These are phyloP conservation scores for Leccinum uliginosum DNA, from an alignment of 768 basidiomycete species.

Conservation along the genomic window DNA sequence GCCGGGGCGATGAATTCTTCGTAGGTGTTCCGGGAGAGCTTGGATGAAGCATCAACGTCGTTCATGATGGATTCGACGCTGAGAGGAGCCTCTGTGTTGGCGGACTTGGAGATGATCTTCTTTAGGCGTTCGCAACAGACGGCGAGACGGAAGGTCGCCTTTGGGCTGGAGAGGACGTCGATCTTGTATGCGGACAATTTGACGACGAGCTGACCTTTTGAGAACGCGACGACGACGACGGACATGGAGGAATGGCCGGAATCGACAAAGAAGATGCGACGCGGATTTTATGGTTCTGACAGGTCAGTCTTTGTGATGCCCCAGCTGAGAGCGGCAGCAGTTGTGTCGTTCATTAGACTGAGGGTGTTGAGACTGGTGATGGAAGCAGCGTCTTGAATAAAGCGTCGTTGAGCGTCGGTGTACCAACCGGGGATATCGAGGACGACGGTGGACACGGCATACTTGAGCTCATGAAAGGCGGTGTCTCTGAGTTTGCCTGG, in stretches of 20 bases:
- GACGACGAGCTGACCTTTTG: conserved; percentile 87
- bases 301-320: conserved; percentile 99
- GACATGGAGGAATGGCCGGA: conserved; percentile 91
- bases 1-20: conserved; percentile 74
- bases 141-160: conserved; percentile 87
- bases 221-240: conserved; percentile 84
- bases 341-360: conserved; percentile 95
- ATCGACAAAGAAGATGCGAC: conserved; percentile 91
- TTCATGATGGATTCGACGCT: conserved; percentile 96
- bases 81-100: conserved; percentile 83
- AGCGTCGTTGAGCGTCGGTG: conserved; percentile 90
- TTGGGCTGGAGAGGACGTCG: conserved; percentile 86
- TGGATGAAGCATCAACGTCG: conserved; percentile 89
- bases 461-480: conserved; percentile 80
- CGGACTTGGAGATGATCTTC: conserved; percentile 77
- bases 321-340: conserved; percentile 93
- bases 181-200: conserved; percentile 95
- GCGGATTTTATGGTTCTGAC: conserved; percentile 75
- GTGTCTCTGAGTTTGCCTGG: conserved; percentile 88
- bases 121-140: conserved; percentile 92
- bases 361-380: conserved; percentile 90
- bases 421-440: conserved; percentile 97
- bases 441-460: conserved; percentile 83
- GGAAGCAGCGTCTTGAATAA: conserved; percentile 81
- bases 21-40: conserved; percentile 76